phyloP scores from a whole-genome alignment of 2,329 filamentous ascomycete genomes.

The Arachnomyces sp. region DNA sequence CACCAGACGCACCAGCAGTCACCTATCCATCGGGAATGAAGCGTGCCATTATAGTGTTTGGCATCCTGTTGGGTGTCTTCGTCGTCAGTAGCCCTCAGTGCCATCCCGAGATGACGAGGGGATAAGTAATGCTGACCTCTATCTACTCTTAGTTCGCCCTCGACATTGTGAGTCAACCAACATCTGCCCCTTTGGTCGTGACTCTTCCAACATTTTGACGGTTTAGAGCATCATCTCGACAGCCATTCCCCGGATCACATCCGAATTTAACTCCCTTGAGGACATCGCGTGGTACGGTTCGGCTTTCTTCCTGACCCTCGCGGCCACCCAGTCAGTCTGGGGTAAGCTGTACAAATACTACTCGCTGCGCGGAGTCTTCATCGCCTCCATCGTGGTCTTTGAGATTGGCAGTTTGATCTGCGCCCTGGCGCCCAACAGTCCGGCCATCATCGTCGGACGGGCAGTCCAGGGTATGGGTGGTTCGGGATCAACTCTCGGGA shows the following conservation, averaged over 20 bases:
- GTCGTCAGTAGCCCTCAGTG: too few relatives aligned
- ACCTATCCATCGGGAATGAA: too few relatives aligned
- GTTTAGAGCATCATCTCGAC: conserved; percentile 3
- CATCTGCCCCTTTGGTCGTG: too few relatives aligned
- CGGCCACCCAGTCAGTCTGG: conserved; percentile 35
- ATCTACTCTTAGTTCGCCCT: too few relatives aligned
- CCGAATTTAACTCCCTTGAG: conserved; percentile 43
- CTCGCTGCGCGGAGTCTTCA: conserved; percentile 25
- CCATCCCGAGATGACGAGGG: too few relatives aligned
- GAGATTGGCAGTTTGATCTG: conserved; percentile 37
- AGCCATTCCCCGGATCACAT: conserved; percentile 2
- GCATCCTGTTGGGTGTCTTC: too few relatives aligned
- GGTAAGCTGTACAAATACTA: conserved; percentile 27
- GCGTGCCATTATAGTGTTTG: too few relatives aligned
- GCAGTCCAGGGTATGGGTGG: conserved; percentile 30
- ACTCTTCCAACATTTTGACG: too few relatives aligned
- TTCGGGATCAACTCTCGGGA: conserved; percentile 25
- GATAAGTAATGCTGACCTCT: too few relatives aligned
- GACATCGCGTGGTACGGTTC: conserved; percentile 60
- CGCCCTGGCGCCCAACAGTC: conserved; percentile 26
- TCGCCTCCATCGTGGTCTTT: conserved; percentile 33
- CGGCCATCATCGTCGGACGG: conserved; percentile 32
- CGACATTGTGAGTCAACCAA: too few relatives aligned
- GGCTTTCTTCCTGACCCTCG: conserved; percentile 26
- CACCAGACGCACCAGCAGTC: too few relatives aligned